Conservation (phyloP, 345 rosid species). For the Capsella bursapastoris region DNA sequence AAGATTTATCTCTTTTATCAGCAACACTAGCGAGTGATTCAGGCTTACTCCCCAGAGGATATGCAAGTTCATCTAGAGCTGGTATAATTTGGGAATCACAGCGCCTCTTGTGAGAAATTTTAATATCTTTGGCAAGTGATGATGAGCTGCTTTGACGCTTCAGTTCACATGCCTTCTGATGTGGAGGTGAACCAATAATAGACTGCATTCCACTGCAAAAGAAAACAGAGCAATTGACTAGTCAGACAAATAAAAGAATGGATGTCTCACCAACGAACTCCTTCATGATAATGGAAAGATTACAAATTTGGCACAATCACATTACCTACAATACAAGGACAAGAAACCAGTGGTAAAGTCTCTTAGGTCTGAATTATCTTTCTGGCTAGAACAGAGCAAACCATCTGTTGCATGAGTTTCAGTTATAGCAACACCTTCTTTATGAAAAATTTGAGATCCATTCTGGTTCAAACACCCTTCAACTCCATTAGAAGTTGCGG, state of each 20-base stretch:
- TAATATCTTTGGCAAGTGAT: slow-evolving; percentile 46
- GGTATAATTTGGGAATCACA: slow-evolving; percentile 42
- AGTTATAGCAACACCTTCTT: slow-evolving; percentile 45
- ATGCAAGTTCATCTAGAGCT: slow-evolving; percentile 39
- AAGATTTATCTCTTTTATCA: slow-evolving; percentile 45
- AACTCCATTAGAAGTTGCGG: slow-evolving; percentile 36
- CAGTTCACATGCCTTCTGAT: slow-evolving; percentile 48
- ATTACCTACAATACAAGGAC: slow-evolving; percentile 93
- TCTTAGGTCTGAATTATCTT: slow-evolving; percentile 58
- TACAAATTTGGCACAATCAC: neutral
- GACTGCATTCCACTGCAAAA: slow-evolving; percentile 67
- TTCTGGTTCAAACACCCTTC: slow-evolving; percentile 46
- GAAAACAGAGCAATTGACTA: slow-evolving; percentile 20
- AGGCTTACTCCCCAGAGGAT: slow-evolving; percentile 48
- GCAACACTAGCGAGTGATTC: slow-evolving; percentile 46
- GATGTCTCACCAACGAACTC: slow-evolving; percentile 14
- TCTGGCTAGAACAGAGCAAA: slow-evolving; percentile 40
- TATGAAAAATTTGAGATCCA: slow-evolving; percentile 44
- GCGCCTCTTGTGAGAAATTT: slow-evolving; percentile 59
- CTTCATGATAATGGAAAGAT: slow-evolving; percentile 13
- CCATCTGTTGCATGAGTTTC: slow-evolving; percentile 40
- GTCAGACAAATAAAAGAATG: slow-evolving; percentile 4
- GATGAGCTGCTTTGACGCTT: slow-evolving; percentile 64
- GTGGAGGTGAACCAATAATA: slow-evolving; percentile 53
- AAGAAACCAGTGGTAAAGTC: slow-evolving; percentile 80